phyloP scores from a whole-genome alignment of 202 grass and related monocot species.

The Schoenoplectus tabernaemontani region DNA sequence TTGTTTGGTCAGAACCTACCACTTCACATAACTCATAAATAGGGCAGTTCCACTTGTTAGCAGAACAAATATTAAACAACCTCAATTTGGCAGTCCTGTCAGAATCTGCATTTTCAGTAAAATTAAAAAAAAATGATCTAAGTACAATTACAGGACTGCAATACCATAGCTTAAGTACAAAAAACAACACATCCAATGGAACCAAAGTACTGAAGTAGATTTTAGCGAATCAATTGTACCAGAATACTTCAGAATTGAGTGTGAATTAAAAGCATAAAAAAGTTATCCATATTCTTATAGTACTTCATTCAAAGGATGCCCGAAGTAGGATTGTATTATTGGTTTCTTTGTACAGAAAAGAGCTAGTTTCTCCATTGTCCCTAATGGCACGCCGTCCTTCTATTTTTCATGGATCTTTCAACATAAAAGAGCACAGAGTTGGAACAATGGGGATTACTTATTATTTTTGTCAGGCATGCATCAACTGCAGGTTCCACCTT shows the following conservation, averaged over 20 bases:
- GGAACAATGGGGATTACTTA: no score
- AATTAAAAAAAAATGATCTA: neutral
- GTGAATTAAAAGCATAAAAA: neutral
- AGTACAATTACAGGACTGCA: neutral
- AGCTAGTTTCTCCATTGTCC: no score
- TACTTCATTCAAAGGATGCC: no score
- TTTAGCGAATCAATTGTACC: neutral
- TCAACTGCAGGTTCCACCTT: neutral
- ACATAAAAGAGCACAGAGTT: no score
- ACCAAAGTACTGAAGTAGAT: no score
- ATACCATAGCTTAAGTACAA: neutral
- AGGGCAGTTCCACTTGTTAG: constrained; percentile 33
- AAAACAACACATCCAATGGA: neutral
- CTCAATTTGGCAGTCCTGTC: constrained; percentile 24
- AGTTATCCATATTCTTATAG: no score
- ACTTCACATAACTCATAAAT: constrained; percentile 41
- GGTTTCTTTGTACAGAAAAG: no score
- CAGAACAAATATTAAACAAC: constrained; percentile 37
- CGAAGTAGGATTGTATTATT: no score
- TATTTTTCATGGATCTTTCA: no score
- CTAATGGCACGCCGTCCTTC: no score
- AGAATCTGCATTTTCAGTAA: neutral
- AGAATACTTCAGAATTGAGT: neutral
- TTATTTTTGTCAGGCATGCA: no score
- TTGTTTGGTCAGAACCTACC: constrained; percentile 30